Percentiles rank a stretch among this genome's conserved stretches.
Conservation (phyloP, 1,284 basidiomycete species). For the Singerocomus inundabilis region DNA sequence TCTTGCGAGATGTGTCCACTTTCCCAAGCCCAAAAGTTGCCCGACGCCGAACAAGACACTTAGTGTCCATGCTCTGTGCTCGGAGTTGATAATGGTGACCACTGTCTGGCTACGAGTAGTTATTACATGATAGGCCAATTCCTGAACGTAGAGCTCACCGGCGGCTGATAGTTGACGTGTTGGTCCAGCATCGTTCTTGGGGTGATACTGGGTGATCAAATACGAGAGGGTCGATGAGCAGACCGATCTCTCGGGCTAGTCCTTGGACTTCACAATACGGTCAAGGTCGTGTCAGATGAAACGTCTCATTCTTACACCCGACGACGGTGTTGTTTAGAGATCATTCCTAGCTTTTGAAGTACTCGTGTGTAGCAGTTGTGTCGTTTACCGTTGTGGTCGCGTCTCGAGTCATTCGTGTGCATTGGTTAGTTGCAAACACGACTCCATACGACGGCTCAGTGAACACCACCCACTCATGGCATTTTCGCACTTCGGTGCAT, state of each 20-base stretch:
- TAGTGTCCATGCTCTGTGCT: too few species aligned
- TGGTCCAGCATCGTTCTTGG: neutral
- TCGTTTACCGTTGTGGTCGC: neutral
- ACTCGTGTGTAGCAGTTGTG: neutral
- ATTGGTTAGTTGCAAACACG: neutral
- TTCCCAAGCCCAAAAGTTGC: conserved; percentile 6
- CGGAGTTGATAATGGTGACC: conserved; percentile 12
- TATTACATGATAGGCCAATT: conserved; percentile 4
- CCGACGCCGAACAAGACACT: conserved; percentile 8
- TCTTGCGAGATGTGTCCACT: conserved; percentile 6
- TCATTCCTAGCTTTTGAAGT: neutral
- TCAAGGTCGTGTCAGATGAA: too few species aligned
- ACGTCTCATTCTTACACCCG: neutral
- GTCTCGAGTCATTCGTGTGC: neutral
- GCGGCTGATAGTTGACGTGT: neutral
- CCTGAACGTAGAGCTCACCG: conserved; percentile 7
- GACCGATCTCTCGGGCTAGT: neutral
- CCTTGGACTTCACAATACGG: too few species aligned
- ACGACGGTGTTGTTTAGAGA: conserved; percentile 9
- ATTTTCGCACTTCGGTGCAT: conserved; percentile 36
- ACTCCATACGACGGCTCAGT: neutral
- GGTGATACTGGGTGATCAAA: neutral
- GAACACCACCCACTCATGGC: conserved; percentile 21
- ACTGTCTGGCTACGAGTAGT: conserved; percentile 31
- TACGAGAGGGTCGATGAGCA: neutral